Base-by-base conservation (phyloP, 768 basidiomycete species). In the Lactarius sp. region DNA sequence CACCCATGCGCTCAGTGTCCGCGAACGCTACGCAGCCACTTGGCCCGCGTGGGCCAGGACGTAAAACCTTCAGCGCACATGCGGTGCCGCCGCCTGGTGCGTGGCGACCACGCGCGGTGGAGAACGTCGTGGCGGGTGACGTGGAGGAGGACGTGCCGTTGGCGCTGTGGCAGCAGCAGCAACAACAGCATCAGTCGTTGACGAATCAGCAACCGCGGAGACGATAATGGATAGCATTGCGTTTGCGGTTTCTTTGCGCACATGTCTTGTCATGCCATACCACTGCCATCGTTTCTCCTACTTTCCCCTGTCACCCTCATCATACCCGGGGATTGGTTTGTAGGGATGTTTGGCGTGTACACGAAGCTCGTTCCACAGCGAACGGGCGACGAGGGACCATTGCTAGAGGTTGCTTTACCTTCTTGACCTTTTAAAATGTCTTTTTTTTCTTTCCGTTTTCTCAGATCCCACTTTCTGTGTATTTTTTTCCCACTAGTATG, bases 81-180 rank as follows among this genome's bases (percentile, higher is more conserved):
- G 87, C 86, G 18, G 77, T 81, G 10, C 66, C 76, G 20, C 71
- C 79, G 22, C 64, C 61, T 4, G 73, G 77, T 59, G 76, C 74
- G 18, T 70, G 72, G 62, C 77, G 79, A 66, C 78, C 79, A 46
- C 77, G 77, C 69, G 76, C 77, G 34, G 75, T 77, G 56, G 78
- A 81, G 57, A 72, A 74, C n/a, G 61, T 69, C 22, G 44, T 69
- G 37, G n/a, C 70, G 22, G 41, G 20, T 68, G 71, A 54, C 67
- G 60, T 74, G 33, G 88, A 92, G 70, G 90, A 92, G 71, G 90
- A 92, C 70, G 76, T 90, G 44, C 90, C 90, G 20, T 77, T 93
- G 53, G 89, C 91, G 20, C 73, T 90, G 60, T 91, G 85, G 80
- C 88, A 91, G 73, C 88, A 87, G 70, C 63, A 66, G 55, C 59